phyloP scores from a whole-genome alignment of 1,284 basidiomycete species.

The Malassezia sp. region DNA sequence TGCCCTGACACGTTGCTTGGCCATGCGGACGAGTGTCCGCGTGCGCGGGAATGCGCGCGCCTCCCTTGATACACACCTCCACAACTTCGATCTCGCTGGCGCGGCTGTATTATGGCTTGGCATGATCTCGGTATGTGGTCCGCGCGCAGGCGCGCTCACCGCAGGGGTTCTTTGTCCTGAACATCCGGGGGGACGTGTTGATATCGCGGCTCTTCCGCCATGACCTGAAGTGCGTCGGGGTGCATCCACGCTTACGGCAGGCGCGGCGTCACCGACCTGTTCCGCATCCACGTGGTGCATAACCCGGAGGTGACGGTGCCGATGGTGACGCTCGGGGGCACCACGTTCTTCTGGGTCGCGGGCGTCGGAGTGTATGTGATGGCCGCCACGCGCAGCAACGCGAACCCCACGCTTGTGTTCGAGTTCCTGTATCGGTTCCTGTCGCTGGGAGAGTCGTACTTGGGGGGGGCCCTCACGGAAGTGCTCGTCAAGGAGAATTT shows the following conservation, averaged over 20 bases:
- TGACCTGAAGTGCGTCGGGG: slow-evolving; percentile 28
- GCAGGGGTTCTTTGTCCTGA: slow-evolving; percentile 90
- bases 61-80: too few species aligned
- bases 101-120: too few species aligned
- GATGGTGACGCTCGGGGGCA: slow-evolving; percentile 92
- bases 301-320: slow-evolving; percentile 92
- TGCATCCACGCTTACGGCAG: slow-evolving; percentile 1
- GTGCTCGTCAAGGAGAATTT: slow-evolving; percentile 96
- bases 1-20: too few species aligned
- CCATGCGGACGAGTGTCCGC: too few species aligned
- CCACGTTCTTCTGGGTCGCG: slow-evolving; percentile 92
- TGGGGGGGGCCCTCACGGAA: slow-evolving; percentile 94
- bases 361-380: slow-evolving; percentile 89
- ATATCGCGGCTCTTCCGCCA: slow-evolving; percentile 41
- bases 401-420: slow-evolving; percentile 92
- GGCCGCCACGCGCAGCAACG: slow-evolving; percentile 93
- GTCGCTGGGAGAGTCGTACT: slow-evolving; percentile 81
- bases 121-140: slow-evolving; percentile 11
- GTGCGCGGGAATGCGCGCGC: not conserved
- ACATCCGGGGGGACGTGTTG: slow-evolving; percentile 75
- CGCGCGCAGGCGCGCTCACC: not conserved
- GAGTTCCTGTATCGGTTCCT: slow-evolving; percentile 96
- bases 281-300: slow-evolving; percentile 76
- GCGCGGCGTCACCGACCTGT: slow-evolving; percentile 40
- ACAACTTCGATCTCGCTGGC: too few species aligned